Percentiles rank a stretch among this genome's conserved stretches.
Evolutionary conservation across 2,329 filamentous ascomycete genomes (phyloP).

Genomic region (Cladosporium cucumerinum): DNA sequence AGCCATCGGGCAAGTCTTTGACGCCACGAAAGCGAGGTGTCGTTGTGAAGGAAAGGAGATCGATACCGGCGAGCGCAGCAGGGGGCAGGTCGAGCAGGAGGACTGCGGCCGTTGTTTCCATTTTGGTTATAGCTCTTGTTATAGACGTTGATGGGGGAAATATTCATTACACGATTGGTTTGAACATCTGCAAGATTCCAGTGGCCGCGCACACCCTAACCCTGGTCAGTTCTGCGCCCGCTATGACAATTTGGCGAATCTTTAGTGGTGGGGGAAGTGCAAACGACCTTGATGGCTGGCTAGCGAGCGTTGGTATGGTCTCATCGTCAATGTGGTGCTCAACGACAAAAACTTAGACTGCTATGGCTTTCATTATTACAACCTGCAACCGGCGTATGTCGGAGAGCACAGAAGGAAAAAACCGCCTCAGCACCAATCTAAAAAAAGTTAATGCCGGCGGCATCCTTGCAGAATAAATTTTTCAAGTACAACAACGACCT

Average conservation of each 20-base stretch:
- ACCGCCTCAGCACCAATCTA: not conserved
- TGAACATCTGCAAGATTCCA: not conserved
- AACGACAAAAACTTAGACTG: not conserved
- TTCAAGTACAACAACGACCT: not conserved
- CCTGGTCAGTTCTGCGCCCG: not conserved
- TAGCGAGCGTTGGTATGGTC: not conserved
- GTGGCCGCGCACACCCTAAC: not conserved
- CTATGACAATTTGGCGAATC: constrained; percentile 11
- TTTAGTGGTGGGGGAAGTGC: not conserved
- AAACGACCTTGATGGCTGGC: constrained; percentile 2
- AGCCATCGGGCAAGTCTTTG: constrained; percentile 55
- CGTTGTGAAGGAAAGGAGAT: constrained; percentile 60
- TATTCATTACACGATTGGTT: not conserved
- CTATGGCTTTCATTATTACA: not conserved
- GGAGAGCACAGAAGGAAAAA: not conserved
- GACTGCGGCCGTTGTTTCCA: constrained; percentile 25
- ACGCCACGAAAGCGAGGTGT: constrained; percentile 60
- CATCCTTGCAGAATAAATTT: not conserved
- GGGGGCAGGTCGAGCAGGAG: constrained; percentile 46
- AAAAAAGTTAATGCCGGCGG: not conserved
- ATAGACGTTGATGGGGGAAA: not conserved
- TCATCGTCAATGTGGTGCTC: not conserved
- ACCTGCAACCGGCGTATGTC: not conserved
- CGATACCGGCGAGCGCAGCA: constrained; percentile 52
- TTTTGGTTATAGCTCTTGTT: not conserved